Evolutionary conservation across 2,329 filamentous ascomycete species (phyloP), one percentile per base, ranked within the genome.

Genomic region (Pestalotiopsis sp.): DNA sequence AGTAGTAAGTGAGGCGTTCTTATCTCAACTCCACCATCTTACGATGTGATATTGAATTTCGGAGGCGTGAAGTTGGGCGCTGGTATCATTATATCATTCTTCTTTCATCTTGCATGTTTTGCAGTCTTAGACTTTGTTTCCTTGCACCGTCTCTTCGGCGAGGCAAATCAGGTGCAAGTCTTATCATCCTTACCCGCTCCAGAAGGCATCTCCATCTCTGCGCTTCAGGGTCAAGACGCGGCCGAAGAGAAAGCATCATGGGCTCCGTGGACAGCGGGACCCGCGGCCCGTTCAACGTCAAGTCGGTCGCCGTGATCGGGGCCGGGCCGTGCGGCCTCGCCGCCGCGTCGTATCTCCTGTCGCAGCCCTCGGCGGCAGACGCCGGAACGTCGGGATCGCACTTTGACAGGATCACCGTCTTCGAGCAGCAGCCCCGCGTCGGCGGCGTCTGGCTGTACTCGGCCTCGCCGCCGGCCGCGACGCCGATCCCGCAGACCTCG

Each of bases 401-500:
- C 1, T 96, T 96, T 75, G 82, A 89, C 13, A 86, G 84, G 38
- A 90, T 98, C 69, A 88, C 90, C 69, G 80, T 98, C 52, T 97
- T 92, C 75, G 96, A 98, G 80, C 94, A 97, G 80, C 90, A 94
- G 72, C 83, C 86, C 59, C 86, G 89, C 62, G 87, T 92, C 6
- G 95, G 94, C 68, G 95, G 96, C 2, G 89, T 96, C 11, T 98
- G 95, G 95, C 92, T 94, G 75, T 94, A 97, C 79, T 90, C 86
- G 71, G 82, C 84, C 36, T 80, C 78, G 69, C 85, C 79, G 67
- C 61, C 70, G 71, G 86, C 73, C 72, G 82, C 76, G 69, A 86
- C 76, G 73, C 85, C 73, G 41, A 83, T 95, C 49, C 94, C 94
- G 7, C 92, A 94, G 76, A 89, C 89, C n/a, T 86, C 88, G 74